Evolutionary conservation across 75 land plant genomes (phyloP).

Genomic region (Azolla pinnata): DNA sequence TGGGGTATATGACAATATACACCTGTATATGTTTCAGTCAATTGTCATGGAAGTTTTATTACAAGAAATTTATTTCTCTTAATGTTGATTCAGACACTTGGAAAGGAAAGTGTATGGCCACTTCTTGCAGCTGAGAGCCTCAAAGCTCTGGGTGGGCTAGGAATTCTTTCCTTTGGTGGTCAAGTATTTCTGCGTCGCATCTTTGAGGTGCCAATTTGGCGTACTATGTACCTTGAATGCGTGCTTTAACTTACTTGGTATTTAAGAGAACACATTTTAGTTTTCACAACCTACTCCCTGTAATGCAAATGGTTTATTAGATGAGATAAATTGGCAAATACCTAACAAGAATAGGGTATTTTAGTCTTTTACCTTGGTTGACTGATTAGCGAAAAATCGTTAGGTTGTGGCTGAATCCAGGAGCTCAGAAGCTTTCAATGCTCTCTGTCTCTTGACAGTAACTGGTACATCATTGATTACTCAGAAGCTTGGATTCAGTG

Average conservation of each 20-base stretch:
- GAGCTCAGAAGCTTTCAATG: slow-evolving; percentile 94
- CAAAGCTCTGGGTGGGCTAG: slow-evolving; percentile 86
- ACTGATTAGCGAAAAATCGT: neutral
- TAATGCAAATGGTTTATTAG: too few species aligned
- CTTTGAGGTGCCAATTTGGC: slow-evolving; percentile 57
- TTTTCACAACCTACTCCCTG: too few species aligned
- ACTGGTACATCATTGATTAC: slow-evolving; percentile 93
- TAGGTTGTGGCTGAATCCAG: slow-evolving; percentile 95
- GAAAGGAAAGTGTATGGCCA: slow-evolving; percentile 76
- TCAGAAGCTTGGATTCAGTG: slow-evolving; percentile 91
- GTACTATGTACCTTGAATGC: too few species aligned
- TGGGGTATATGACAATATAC: too few species aligned
- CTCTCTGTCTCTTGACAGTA: slow-evolving; percentile 86
- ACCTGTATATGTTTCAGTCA: too few species aligned
- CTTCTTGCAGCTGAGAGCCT: slow-evolving; percentile 70
- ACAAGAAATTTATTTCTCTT: too few species aligned
- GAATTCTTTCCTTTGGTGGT: slow-evolving; percentile 82
- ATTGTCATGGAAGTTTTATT: neutral
- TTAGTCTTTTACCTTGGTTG: too few species aligned
- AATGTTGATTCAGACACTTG: slow-evolving; percentile 75
- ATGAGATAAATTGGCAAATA: too few species aligned
- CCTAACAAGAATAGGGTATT: too few species aligned
- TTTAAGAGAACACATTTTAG: too few species aligned
- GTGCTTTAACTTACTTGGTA: too few species aligned
- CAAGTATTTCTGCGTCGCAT: slow-evolving; percentile 71